Base-by-base conservation (phyloP, 169 alveolate species). In the Besnoitia besnoiti region DNA sequence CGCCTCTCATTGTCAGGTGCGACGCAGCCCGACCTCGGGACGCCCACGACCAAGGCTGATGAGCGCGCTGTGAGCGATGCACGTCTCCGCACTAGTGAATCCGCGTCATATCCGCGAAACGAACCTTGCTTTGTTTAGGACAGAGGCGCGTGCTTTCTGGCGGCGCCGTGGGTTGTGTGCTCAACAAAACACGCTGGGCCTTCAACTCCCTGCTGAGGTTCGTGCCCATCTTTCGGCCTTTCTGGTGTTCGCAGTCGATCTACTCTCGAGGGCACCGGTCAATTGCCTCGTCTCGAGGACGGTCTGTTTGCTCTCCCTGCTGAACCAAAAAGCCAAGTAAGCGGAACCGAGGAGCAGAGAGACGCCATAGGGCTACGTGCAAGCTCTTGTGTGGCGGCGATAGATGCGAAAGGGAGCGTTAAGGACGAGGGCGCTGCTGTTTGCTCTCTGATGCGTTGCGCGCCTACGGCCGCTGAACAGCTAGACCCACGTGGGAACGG, bases 221-320 rank as follows among this genome's bases (percentile, higher is more conserved):
- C n/a, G n/a, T 67, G 24, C 4, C n/a, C 2, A 1, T 1, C 44
- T 1, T 35, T 35, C 44, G 47, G 12, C n/a, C 39, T 67, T 30
- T 67, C 42, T 8, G 4, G 3, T 16, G 80, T 37, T 8, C 59
- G 87, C 87, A 82, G 90, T 47, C 90, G 90, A 0, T 55, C 80
- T 39, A 61, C 90, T 3, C 47, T 85, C n/a, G 90, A 85, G 33
- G 76, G 80, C 80, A 85, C 90, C 37, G 90, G 90, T 42, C 90
- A 85, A 55, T 80, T 85, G 59, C 90, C 90, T 5, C 90, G 79
- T 4, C 90, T 85, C 37, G 90, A 85, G n/a, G 49, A 30, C n/a
- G 90, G 35, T 24, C 42, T 50, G 24, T 85, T 85, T 40, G 61
- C 87, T 77, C 87, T 77, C 19, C 35, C 87, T 30, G 44, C 37